phyloP scores from a whole-genome alignment of 306 rosid genomes.

The Glycine latifolia region DNA sequence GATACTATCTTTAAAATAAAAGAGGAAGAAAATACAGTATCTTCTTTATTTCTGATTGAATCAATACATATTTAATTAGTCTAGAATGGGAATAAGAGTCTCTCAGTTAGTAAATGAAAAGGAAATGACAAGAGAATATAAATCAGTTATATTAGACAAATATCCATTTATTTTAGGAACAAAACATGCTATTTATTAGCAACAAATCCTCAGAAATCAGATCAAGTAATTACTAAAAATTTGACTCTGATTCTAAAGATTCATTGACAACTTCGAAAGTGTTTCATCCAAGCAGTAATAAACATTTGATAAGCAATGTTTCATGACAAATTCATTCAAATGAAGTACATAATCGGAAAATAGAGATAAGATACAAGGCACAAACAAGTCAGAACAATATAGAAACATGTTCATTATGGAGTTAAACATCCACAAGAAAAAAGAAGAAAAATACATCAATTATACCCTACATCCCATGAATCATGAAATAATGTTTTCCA shows the following conservation, averaged over 20 bases:
- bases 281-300: constrained; percentile 4
- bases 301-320: constrained; percentile 25
- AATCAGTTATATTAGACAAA: not conserved
- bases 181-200: not conserved
- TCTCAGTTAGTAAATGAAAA: no score
- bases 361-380: not conserved
- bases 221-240: not conserved
- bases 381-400: constrained; percentile 28
- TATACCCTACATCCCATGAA: constrained; percentile 49
- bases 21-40: not conserved
- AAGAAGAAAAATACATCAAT: constrained; percentile 21
- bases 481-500: constrained; percentile 45
- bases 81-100: not conserved
- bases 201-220: not conserved
- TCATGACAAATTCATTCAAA: constrained; percentile 32
- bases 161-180: not conserved
- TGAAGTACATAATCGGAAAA: not conserved
- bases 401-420: constrained; percentile 36
- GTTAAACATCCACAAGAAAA: constrained; percentile 41
- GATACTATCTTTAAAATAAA: not conserved
- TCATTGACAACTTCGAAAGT: not conserved
- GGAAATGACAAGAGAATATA: not conserved
- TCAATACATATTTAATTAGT: not conserved
- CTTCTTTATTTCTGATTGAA: not conserved
- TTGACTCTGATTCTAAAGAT: not conserved